phyloP scores from a whole-genome alignment of 1,284 basidiomycete genomes.

The Ceratobasidium sp. region DNA sequence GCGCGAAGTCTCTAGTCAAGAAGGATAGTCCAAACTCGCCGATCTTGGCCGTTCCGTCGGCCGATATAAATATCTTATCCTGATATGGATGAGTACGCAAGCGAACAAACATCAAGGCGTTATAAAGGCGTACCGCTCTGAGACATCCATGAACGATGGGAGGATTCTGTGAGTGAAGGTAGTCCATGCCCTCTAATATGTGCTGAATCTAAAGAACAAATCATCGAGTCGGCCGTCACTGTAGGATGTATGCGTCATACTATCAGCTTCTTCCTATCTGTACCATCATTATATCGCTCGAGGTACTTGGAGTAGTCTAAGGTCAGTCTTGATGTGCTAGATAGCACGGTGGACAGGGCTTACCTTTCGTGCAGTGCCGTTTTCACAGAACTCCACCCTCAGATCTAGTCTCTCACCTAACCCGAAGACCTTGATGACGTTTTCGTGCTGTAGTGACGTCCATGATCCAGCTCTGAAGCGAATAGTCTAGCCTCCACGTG shows the following conservation, averaged over 20 bases:
- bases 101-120: background rate
- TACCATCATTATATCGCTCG: background rate
- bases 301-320: background rate
- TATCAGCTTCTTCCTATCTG: background rate
- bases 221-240: too few species aligned
- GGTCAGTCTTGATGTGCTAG: background rate
- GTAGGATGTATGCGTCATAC: background rate
- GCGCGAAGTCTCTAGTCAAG: background rate
- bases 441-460: background rate
- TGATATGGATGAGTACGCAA: background rate
- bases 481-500: background rate
- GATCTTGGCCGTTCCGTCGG: background rate
- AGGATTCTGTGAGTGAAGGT: conserved; percentile 31
- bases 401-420: background rate
- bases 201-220: too few species aligned
- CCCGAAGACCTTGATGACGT: background rate
- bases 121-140: conserved; percentile 10
- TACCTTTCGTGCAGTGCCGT: background rate
- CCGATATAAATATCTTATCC: conserved; percentile 27
- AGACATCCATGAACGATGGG: conserved; percentile 42
- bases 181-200: conserved; percentile 2
- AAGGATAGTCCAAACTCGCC: conserved; percentile 33
- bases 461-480: background rate
- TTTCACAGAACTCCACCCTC: background rate
- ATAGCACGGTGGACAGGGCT: background rate